phyloP scores from a whole-genome alignment of 345 rosid species.

The rapeseed (Brassica napus) region Da-Ae NC_063447.1:61674501-61675000 shows the following conservation, averaged over 20 bases:
- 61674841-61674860: background rate
- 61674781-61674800: constrained; percentile 31
- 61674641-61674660: background rate
- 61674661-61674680: background rate
- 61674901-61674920: constrained; percentile 59
- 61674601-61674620: background rate
- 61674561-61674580: constrained; percentile 47
- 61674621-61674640: background rate
- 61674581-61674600: constrained; percentile 36
- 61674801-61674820: background rate
- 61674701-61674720: constrained; percentile 51
- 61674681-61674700: background rate
- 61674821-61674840: constrained; percentile 5
- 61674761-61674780: constrained; percentile 54
- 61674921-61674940: constrained; percentile 49
- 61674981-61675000: constrained; percentile 18
- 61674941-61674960: constrained; percentile 39
- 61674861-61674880: constrained; percentile 44
- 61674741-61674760: constrained; percentile 54
- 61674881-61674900: constrained; percentile 53
- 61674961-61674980: background rate
- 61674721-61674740: constrained; percentile 51
- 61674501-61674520: background rate
- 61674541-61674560: constrained; percentile 41
- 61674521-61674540: constrained; percentile 38